These are phyloP conservation scores for Iris pallida DNA, from an alignment of 116 monocot genomes.

Conservation along the genomic window DNA sequence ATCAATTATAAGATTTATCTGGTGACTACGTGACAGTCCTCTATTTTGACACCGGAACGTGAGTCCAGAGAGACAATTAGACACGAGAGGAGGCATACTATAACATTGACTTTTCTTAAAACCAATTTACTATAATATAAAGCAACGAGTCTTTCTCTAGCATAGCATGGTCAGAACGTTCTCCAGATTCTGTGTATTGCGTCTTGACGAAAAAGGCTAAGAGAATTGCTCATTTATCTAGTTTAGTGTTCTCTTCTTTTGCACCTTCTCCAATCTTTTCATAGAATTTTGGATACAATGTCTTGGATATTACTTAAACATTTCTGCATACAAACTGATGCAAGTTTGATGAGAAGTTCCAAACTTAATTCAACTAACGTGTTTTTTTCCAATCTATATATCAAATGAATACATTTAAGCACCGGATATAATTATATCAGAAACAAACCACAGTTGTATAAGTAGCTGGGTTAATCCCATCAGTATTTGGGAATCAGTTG, in stretches of 20 bases:
- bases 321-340: neutral
- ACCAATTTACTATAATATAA: constrained; percentile 21
- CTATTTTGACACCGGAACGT: constrained; percentile 34
- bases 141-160: neutral
- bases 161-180: neutral
- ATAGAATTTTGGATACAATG: too few relatives aligned
- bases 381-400: neutral
- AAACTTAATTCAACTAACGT: neutral
- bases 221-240: too few relatives aligned
- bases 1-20: too few relatives aligned
- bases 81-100: constrained; percentile 5
- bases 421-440: neutral
- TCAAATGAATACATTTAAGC: neutral
- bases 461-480: constrained; percentile 78
- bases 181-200: neutral
- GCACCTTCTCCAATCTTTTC: too few relatives aligned
- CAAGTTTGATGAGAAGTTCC: neutral
- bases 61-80: constrained; percentile 34
- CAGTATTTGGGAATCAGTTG: constrained; percentile 63
- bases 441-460: neutral
- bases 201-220: too few relatives aligned
- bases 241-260: too few relatives aligned
- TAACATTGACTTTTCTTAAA: constrained; percentile 30
- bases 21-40: too few relatives aligned
- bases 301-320: too few relatives aligned